Conservation (phyloP, 306 rosid genomes). For the Nissolia schottii region DNA sequence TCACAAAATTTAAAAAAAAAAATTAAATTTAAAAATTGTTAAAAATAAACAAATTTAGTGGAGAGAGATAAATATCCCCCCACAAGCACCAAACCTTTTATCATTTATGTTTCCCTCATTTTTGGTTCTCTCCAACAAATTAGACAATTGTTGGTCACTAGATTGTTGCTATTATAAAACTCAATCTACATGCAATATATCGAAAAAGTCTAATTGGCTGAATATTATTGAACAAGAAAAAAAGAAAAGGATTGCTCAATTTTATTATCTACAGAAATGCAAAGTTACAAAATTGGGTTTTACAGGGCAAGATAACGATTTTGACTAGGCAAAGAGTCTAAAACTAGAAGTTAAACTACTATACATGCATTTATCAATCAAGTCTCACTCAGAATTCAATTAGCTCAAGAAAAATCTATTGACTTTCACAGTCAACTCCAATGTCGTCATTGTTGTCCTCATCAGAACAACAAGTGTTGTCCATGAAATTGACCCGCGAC, state of each 20-base stretch:
- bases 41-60: too few species aligned
- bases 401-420: constrained; percentile 5
- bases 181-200: not conserved
- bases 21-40: too few species aligned
- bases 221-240: not conserved
- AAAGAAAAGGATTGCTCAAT: not conserved
- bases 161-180: too few species aligned
- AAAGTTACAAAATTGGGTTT: not conserved
- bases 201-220: not conserved
- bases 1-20: too few species aligned
- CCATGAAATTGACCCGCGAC: constrained; percentile 26
- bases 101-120: too few species aligned
- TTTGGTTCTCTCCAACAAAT: too few species aligned
- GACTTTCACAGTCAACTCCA: constrained; percentile 34
- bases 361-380: not conserved
- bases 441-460: constrained; percentile 31
- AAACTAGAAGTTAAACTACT: constrained; percentile 15
- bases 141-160: not conserved
- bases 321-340: not conserved
- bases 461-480: constrained; percentile 30
- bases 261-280: constrained; percentile 9
- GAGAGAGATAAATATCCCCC: too few species aligned
- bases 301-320: not conserved
- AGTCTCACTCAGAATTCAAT: not conserved
- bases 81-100: too few species aligned